Evolutionary conservation across 1,284 basidiomycete genomes (phyloP), one percentile per base, ranked within the genome.

Genomic region (Irpex rosettiformis): DNA sequence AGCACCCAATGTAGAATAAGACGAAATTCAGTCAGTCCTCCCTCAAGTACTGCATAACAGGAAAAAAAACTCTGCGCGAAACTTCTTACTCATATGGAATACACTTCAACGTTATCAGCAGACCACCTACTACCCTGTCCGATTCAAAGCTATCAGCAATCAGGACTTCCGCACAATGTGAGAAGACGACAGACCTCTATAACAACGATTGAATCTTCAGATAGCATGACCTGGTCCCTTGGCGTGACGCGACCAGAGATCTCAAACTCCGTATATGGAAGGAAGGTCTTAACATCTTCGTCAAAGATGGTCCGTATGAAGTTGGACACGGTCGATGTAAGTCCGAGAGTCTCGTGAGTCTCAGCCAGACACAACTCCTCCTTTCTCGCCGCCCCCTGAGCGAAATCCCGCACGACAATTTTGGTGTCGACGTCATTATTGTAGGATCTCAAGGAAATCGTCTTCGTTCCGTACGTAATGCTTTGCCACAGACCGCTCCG

Each of bases 401-500:
- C 8, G 43, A 47, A 47, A 18, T 47, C 43, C 43, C 18, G 13
- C 10, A 47, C 43, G 22, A 21, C 13, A 21, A 47, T 18, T 18
- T 24, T 47, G 22, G 43, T 18, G 11, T 37, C 33, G 5, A 18
- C 13, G 18, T 8, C 43, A 10, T 18, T 18, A 18, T 18, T 21
- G 18, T n/a, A n/a, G n/a, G 22, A 10, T 2, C 18, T 18, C 33
- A 48, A 22, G 10, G 37, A 11, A 30, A 29, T 48, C 22, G 33
- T 22, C n/a, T 57, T 57, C 3, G 45, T 55, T 16, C 59, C 59
- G 47, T 61, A 61, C 2, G 54, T 53, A 40, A 18, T 27, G 27
- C 59, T 57, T 11, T 55, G 59, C 59, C 59, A 61, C 22, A 18
- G 18, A 21, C 59, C 53, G 25, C 55, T 56, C 59, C 59, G 54